A percentile compares a stretch with the other conserved stretches of the same genome.
Evolutionary conservation across 306 rosid genomes (phyloP).

Genomic region (Hippophae tibetana): DNA sequence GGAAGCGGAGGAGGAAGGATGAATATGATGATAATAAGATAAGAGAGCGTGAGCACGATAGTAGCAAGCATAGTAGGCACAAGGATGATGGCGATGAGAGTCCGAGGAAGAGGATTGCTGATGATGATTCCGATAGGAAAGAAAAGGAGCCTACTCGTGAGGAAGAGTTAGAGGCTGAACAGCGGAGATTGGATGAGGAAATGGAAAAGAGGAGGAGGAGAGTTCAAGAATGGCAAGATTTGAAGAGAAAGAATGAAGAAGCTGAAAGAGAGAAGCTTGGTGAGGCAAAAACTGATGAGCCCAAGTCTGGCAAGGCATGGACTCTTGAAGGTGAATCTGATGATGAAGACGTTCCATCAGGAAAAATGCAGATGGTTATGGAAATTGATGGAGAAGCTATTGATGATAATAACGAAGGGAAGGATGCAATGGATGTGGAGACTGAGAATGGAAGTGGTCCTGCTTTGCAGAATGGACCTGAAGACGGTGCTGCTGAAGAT

Average conservation of each 20-base stretch:
- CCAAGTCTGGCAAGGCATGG: constrained; percentile 69
- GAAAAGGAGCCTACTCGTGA: constrained; percentile 47
- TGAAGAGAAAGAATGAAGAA: constrained; percentile 75
- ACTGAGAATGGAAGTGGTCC: constrained; percentile 35
- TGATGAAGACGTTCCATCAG: constrained; percentile 62
- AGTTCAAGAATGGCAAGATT: constrained; percentile 95
- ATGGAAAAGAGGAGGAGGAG: constrained; percentile 94
- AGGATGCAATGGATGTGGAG: constrained; percentile 26
- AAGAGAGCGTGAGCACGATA: constrained; percentile 40
- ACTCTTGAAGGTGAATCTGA: constrained; percentile 95
- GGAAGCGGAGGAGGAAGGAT: constrained; percentile 59
- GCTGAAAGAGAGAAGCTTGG: constrained; percentile 61
- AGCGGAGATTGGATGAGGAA: constrained; percentile 71
- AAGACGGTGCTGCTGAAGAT: constrained; percentile 33
- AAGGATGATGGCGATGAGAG: constrained; percentile 41
- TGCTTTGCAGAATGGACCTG: constrained; percentile 28
- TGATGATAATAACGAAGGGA: constrained; percentile 29
- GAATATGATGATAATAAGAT: constrained; percentile 40
- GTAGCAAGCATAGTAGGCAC: constrained; percentile 37
- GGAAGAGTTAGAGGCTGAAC: constrained; percentile 79
- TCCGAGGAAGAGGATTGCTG: constrained; percentile 43
- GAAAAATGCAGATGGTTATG: constrained; percentile 38
- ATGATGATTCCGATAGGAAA: constrained; percentile 37
- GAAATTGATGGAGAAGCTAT: constrained; percentile 48
- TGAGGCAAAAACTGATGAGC: constrained; percentile 48